Percentiles rank a stretch among this genome's conserved stretches.
Conservation (phyloP, 192 early-diverging fungal species). For the Mortierella hygrophila region DNA sequence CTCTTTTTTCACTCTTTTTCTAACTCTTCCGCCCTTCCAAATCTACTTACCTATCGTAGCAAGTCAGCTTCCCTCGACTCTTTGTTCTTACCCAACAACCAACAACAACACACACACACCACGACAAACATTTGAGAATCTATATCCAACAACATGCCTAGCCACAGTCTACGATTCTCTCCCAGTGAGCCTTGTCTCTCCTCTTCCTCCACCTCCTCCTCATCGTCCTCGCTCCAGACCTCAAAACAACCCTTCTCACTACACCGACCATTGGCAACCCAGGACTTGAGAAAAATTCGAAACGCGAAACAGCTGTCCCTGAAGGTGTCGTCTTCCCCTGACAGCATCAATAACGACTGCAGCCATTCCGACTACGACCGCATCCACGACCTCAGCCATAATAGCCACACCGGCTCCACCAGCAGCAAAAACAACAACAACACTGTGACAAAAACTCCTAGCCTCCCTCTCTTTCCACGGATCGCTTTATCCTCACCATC, state of each 20-base stretch:
- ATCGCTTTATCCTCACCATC: conserved; percentile 2
- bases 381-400: not conserved
- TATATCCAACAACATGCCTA: conserved; percentile 17
- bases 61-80: not conserved
- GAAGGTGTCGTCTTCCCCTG: conserved; percentile 31
- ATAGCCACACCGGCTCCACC: conserved; percentile 9
- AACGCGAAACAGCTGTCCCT: conserved; percentile 51
- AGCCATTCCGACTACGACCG: conserved; percentile 2
- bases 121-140: not conserved
- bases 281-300: conserved; percentile 36
- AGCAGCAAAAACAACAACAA: conserved; percentile 10
- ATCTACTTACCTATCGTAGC: not conserved
- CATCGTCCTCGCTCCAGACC: not conserved
- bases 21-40: conserved; percentile 18
- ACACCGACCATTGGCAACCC: conserved; percentile 23
- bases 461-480: not conserved
- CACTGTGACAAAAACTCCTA: not conserved
- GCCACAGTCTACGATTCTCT: conserved; percentile 18
- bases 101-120: not conserved
- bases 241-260: conserved; percentile 22
- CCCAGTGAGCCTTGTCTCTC: conserved; percentile 7
- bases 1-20: not conserved
- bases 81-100: not conserved
- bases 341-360: conserved; percentile 1
- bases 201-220: not conserved